These are phyloP conservation scores for Cladosporium velox DNA, from an alignment of 2,329 filamentous ascomycete species.

Conservation along the genomic window DNA sequence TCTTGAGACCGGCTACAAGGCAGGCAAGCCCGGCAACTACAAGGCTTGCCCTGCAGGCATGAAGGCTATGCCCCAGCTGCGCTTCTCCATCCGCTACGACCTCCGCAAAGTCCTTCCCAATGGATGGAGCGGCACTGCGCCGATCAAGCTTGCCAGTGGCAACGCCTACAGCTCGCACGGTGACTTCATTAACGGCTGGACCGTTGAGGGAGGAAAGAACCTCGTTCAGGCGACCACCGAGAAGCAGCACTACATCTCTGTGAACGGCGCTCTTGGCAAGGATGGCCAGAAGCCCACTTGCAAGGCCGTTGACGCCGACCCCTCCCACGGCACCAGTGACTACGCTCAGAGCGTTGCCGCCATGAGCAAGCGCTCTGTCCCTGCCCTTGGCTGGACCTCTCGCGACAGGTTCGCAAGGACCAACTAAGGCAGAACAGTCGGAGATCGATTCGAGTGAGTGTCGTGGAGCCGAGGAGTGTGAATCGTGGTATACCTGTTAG, in stretches of 20 bases:
- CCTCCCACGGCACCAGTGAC: slow-evolving; percentile 44
- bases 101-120: slow-evolving; percentile 46
- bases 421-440: neutral
- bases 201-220: slow-evolving; percentile 43
- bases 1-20: slow-evolving; percentile 40
- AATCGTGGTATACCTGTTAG: neutral
- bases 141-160: slow-evolving; percentile 48
- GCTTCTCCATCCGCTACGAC: slow-evolving; percentile 53
- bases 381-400: slow-evolving; percentile 19
- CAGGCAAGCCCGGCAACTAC: slow-evolving; percentile 29
- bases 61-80: slow-evolving; percentile 51
- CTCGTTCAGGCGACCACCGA: slow-evolving; percentile 43
- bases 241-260: slow-evolving; percentile 39
- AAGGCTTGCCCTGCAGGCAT: slow-evolving; percentile 48
- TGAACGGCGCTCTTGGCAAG: slow-evolving; percentile 41
- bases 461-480: neutral
- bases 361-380: slow-evolving; percentile 26
- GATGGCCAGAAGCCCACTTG: slow-evolving; percentile 38
- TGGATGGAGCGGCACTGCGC: slow-evolving; percentile 49
- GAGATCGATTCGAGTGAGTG: neutral
- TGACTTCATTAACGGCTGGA: slow-evolving; percentile 54
- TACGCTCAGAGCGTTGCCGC: slow-evolving; percentile 41
- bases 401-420: slow-evolving; percentile 15
- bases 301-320: slow-evolving; percentile 46
- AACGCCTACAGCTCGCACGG: slow-evolving; percentile 48